Evolutionary conservation across 352 stramenopile species (phyloP), one percentile per base, ranked within the genome.

Genomic region (Phytophthora palmivora): DNA sequence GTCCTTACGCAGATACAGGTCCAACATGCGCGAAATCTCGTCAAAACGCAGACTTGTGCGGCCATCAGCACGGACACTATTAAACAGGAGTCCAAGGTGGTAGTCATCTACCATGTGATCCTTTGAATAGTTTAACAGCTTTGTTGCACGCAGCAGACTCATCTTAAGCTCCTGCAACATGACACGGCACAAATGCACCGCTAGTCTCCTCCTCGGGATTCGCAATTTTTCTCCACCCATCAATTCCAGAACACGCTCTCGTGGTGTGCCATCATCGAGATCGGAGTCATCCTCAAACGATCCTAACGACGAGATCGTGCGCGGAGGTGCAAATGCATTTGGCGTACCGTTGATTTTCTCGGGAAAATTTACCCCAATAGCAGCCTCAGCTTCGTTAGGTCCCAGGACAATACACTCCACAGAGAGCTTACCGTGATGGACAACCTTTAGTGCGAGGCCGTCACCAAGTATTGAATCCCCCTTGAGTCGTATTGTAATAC

Each of bases 11-110:
- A 96, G 51, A 45, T 88, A 94, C 28, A 96, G 60, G 24, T 96
- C 87, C 28, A 96, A 58, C 82, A 94, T 92, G 44, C 87, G 82
- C 12, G 78, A 93, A 21, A 96, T 84, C 72, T 96, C 85, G 46
- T 96, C 87, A 48, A 90, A 92, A 8, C 87, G 87, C 15, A 96
- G 58, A 56, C 85, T 95, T 15, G 74, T 64, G 16, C 86, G 82
- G 0, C 87, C 87, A 56, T 94, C 83, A 0, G 76, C 82, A 6
- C 76, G 82, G n/a, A 91, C 72, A 30, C 78, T 91, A 52, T 89
- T 72, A 64, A 96, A 94, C 12, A 96, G 66, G 26, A 94, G 50
- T 0, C 83, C 78, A 38, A 96, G 72, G 51, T 93, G 84, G 63
- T 96, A 96, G 56, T 96, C 87, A 47, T 88, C 74, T 15, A 96